These are phyloP conservation scores for Trichosporon sp. DNA, from an alignment of 1,284 basidiomycete genomes.

Conservation along the genomic window DNA sequence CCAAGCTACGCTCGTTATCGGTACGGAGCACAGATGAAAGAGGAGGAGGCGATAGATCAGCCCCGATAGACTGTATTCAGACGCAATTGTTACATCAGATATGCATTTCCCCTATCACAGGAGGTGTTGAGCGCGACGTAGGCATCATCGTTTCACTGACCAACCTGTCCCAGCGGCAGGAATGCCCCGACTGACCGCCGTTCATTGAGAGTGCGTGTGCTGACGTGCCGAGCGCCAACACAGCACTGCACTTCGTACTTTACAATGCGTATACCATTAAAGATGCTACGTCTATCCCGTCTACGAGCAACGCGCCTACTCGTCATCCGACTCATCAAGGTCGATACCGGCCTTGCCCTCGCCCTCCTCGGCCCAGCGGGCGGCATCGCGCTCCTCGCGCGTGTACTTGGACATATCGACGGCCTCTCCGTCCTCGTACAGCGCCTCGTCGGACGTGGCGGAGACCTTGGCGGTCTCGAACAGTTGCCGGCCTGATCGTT, in stretches of 20 bases:
- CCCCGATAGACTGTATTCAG: slow-evolving; percentile 19
- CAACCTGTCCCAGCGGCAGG: too few relatives aligned
- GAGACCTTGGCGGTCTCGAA: slow-evolving; percentile 79
- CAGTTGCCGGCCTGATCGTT: slow-evolving; percentile 73
- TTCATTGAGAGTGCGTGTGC: too few relatives aligned
- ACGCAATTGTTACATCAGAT: slow-evolving; percentile 9
- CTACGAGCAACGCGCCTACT: slow-evolving; percentile 10
- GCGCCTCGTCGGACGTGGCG: slow-evolving; percentile 68
- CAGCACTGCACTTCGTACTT: neutral
- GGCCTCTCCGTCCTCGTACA: slow-evolving; percentile 78
- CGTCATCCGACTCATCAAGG: slow-evolving; percentile 28
- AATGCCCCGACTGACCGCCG: too few relatives aligned
- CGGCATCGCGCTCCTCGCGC: slow-evolving; percentile 63
- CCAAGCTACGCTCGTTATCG: neutral
- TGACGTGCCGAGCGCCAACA: too few relatives aligned
- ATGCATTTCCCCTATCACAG: neutral
- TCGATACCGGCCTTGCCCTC: slow-evolving; percentile 46
- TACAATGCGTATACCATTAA: slow-evolving; percentile 4
- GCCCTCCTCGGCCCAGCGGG: slow-evolving; percentile 67
- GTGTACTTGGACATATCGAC: slow-evolving; percentile 87
- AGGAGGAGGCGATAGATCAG: neutral
- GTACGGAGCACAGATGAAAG: neutral
- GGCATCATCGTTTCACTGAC: too few relatives aligned
- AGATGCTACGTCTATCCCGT: slow-evolving; percentile 9
- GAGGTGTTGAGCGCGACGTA: neutral